Percentiles rank a stretch among this genome's conserved stretches.
phyloP scores from a whole-genome alignment of 2,329 filamentous ascomycete genomes.

The Dothideomycetes sp. region DNA sequence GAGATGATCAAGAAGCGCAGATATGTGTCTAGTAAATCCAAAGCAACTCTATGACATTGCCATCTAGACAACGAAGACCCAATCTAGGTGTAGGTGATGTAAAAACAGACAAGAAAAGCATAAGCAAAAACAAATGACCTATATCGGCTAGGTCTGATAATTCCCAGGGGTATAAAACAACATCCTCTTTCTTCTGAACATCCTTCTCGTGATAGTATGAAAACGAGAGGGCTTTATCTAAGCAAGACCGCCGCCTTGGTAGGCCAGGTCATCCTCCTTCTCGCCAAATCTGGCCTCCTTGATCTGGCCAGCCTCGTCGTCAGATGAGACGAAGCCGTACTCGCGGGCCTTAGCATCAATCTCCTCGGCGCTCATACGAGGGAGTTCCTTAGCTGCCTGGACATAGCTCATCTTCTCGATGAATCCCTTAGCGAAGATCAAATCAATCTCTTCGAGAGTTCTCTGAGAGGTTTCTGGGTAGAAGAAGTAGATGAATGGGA shows the following conservation, averaged over 20 bases:
- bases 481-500: slow-evolving; percentile 51
- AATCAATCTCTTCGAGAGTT: slow-evolving; percentile 20
- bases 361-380: slow-evolving; percentile 26
- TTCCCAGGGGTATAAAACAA: no score
- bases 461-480: slow-evolving; percentile 34
- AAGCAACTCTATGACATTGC: no score
- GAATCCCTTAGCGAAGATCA: slow-evolving; percentile 25
- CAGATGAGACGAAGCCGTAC: slow-evolving; percentile 24
- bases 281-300: slow-evolving; percentile 18
- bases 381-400: slow-evolving; percentile 28
- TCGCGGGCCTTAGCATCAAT: slow-evolving; percentile 27
- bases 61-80: no score
- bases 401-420: slow-evolving; percentile 28
- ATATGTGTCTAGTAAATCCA: no score
- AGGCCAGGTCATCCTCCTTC: slow-evolving; percentile 17
- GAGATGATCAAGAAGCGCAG: no score
- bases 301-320: slow-evolving; percentile 25
- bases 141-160: no score
- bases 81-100: no score
- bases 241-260: slow-evolving; percentile 14
- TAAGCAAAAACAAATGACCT: no score
- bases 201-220: no score
- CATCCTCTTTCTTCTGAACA: no score
- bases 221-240: no score
- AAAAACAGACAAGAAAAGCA: no score